phyloP scores from a whole-genome alignment of 257 asterid genomes.

The Forsythia suspensa region DNA sequence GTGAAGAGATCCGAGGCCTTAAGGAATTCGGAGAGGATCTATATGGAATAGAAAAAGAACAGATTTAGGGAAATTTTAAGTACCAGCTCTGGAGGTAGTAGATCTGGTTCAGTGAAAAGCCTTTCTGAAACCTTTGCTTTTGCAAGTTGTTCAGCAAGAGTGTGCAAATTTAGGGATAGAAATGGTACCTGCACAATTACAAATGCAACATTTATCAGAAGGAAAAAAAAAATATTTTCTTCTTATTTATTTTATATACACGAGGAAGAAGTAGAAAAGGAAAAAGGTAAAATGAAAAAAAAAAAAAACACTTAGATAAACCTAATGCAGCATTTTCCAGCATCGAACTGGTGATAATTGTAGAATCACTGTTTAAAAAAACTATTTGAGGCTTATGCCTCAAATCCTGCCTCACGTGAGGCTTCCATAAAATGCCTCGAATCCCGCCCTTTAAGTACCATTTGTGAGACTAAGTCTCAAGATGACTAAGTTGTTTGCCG shows the following conservation, averaged over 20 bases:
- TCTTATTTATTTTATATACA: neutral
- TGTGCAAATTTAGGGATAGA: conserved; percentile 71
- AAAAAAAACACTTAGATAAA: neutral
- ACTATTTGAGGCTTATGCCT: too few relatives aligned
- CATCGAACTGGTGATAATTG: neutral
- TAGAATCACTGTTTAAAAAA: neutral
- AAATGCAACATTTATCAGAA: conserved; percentile 14
- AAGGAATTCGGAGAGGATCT: neutral
- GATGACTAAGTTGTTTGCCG: too few relatives aligned
- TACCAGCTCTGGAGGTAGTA: conserved; percentile 71
- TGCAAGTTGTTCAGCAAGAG: conserved; percentile 72
- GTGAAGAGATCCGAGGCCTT: neutral
- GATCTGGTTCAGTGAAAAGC: conserved; percentile 66
- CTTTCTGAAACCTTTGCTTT: conserved; percentile 72
- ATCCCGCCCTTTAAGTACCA: too few relatives aligned
- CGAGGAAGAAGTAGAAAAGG: neutral
- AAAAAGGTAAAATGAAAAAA: neutral
- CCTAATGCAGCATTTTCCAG: neutral
- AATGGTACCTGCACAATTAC: conserved; percentile 67
- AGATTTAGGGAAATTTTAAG: neutral
- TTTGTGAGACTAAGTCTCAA: too few relatives aligned
- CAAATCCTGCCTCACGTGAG: too few relatives aligned
- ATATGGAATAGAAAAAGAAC: neutral
- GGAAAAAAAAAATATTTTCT: neutral
- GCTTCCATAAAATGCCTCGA: too few relatives aligned